Percentiles rank a stretch among this genome's conserved stretches.
Conservation (phyloP, 257 asterid genomes). For the Henckelia pumila region DNA sequence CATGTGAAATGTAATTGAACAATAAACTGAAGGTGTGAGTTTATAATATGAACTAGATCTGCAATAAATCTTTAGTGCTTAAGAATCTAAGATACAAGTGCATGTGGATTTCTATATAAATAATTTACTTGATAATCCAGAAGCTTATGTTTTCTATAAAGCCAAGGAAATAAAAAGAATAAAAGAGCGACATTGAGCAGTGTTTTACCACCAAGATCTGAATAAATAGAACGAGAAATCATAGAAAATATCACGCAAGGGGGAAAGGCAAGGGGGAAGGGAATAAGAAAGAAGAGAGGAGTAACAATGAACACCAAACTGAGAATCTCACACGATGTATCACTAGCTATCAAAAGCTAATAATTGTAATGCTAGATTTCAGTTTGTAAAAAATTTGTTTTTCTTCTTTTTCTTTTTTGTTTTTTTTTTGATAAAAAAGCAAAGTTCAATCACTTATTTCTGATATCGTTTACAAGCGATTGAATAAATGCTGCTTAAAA, state of each 20-base stretch:
- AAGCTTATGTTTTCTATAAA: background rate
- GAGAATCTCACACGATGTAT: background rate
- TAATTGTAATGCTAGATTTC: no score
- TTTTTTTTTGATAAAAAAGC: no score
- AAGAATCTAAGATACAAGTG: no score
- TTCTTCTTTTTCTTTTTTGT: no score
- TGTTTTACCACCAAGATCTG: background rate
- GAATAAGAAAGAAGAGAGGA: no score
- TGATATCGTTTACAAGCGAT: no score
- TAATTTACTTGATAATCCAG: background rate
- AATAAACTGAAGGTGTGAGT: background rate
- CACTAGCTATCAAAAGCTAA: no score
- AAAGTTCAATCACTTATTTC: no score
- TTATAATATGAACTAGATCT: background rate
- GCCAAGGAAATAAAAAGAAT: background rate
- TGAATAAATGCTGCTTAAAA: no score
- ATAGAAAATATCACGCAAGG: no score
- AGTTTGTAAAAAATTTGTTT: no score
- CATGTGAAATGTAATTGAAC: slow-evolving; percentile 4
- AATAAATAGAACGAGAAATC: background rate
- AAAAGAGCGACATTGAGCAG: background rate
- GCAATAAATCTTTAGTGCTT: background rate
- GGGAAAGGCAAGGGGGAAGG: no score
- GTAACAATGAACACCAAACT: background rate
- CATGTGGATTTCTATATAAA: background rate